Conservation (phyloP, 768 basidiomycete genomes). For the Mycena polygramma region DNA sequence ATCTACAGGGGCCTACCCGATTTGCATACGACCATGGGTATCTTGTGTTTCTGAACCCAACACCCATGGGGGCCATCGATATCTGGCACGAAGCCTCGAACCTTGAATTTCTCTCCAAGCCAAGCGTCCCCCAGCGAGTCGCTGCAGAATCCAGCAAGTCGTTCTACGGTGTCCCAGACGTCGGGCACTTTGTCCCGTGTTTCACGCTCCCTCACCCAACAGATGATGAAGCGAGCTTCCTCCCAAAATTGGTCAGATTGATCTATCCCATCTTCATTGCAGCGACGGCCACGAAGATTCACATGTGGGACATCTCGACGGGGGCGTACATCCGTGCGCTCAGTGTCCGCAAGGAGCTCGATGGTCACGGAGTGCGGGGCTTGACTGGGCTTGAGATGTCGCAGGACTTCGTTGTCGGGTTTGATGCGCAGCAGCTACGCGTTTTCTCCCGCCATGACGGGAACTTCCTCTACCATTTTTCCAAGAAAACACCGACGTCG, state of each 20-base stretch:
- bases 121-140: neutral
- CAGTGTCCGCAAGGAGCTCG: neutral
- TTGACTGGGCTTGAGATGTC: neutral
- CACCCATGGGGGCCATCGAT: neutral
- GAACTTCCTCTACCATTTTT: conserved; percentile 18
- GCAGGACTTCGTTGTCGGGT: conserved; percentile 1
- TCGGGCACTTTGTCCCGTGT: conserved; percentile 20
- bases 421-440: neutral
- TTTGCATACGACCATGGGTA: conserved; percentile 21
- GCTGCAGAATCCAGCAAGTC: neutral
- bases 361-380: neutral
- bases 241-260: neutral
- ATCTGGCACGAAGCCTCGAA: conserved; percentile 11
- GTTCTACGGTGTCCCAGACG: conserved; percentile 5
- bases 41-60: neutral
- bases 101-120: neutral
- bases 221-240: neutral
- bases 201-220: neutral
- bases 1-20: conserved; percentile 1
- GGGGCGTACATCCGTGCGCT: conserved; percentile 5
- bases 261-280: conserved; percentile 2
- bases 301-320: conserved; percentile 20
- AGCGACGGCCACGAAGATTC: neutral
- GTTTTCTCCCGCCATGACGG: conserved; percentile 24
- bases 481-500: neutral